phyloP scores from a whole-genome alignment of 2,329 filamentous ascomycete species.

The Fusarium sp. region DNA sequence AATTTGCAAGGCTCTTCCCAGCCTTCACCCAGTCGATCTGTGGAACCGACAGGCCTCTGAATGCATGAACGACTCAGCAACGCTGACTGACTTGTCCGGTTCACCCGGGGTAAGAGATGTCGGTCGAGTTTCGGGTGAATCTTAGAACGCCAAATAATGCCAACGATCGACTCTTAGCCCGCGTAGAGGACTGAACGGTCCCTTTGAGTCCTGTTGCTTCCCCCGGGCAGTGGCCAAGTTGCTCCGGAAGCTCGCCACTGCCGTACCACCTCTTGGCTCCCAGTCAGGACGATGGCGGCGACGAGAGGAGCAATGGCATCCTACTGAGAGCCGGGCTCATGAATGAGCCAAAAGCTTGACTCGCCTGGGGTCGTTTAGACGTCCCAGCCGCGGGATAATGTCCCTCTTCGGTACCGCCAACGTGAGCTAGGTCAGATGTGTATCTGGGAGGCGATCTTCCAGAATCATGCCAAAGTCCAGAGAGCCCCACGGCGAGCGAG shows the following conservation, averaged over 20 bases:
- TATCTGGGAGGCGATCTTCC: conserved; percentile 44
- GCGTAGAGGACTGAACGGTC: not conserved
- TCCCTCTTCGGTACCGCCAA: conserved; percentile 28
- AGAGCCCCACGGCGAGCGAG: conserved; percentile 31
- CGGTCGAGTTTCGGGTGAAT: conserved; percentile 13
- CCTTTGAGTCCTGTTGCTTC: not conserved
- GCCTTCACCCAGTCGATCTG: conserved; percentile 28
- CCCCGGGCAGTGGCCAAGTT: not conserved
- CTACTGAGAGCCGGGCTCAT: conserved; percentile 10
- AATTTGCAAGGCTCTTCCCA: conserved; percentile 28
- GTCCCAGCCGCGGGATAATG: conserved; percentile 24
- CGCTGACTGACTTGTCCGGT: conserved; percentile 16
- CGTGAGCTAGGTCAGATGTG: conserved; percentile 30
- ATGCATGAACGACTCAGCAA: conserved; percentile 39
- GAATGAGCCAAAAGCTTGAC: conserved; percentile 15
- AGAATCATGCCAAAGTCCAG: conserved; percentile 45
- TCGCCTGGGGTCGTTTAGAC: conserved; percentile 18
- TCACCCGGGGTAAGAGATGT: conserved; percentile 26
- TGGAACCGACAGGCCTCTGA: conserved; percentile 26
- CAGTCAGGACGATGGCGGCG: not conserved
- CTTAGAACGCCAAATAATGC: conserved; percentile 10
- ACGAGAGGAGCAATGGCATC: not conserved
- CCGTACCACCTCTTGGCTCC: conserved; percentile 7
- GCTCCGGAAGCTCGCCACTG: conserved; percentile 8
- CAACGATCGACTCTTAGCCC: not conserved